Evolutionary conservation across 208 protist genomes (phyloP).

Genomic region (Leishmania tarentolae): DNA sequence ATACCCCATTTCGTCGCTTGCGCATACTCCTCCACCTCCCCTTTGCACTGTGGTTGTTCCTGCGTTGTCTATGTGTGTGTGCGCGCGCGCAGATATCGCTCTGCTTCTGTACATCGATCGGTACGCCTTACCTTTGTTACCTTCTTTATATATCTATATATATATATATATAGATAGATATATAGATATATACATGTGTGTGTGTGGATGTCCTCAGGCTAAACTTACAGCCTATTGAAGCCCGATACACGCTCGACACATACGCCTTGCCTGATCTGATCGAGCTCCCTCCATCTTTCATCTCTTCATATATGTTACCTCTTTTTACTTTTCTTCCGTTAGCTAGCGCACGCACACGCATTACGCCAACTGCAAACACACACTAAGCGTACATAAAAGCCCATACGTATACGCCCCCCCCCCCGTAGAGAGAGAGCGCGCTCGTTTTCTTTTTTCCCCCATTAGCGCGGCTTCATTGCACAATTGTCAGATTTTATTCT

Average conservation of each 20-base stretch:
- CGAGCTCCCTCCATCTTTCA: neutral
- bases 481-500: neutral
- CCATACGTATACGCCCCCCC: neutral
- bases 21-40: neutral
- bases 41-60: neutral
- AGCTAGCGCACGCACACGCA: neutral
- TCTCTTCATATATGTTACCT: neutral
- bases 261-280: neutral
- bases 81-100: neutral
- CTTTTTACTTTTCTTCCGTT: neutral
- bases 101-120: neutral
- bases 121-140: neutral
- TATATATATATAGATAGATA: too few species aligned
- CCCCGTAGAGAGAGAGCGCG: neutral
- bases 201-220: neutral
- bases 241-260: neutral
- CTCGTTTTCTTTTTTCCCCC: neutral
- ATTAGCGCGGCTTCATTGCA: neutral
- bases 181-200: neutral
- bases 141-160: neutral
- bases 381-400: neutral
- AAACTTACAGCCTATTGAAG: neutral
- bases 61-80: constrained; percentile 1
- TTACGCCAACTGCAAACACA: neutral
- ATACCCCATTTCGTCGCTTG: neutral